Conservation (phyloP, 2,329 filamentous ascomycete species). For the Ambrosiella beaveri region DNA sequence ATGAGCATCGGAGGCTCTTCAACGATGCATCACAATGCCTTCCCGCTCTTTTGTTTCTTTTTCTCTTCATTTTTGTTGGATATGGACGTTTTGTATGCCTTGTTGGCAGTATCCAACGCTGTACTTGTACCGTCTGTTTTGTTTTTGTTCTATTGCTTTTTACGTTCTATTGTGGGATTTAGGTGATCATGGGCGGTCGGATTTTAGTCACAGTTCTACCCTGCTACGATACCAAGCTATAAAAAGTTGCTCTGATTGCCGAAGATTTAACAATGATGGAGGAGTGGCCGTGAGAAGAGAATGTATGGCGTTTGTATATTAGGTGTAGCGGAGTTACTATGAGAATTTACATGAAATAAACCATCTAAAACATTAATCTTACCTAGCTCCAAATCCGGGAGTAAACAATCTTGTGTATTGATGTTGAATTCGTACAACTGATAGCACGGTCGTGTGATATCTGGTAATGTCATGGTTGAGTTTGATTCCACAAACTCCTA, state of each 20-base stretch:
- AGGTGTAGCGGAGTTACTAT: neutral
- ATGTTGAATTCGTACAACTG: no score
- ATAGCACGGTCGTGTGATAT: neutral
- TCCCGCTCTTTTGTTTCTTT: neutral
- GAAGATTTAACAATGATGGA: neutral
- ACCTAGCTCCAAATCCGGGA: no score
- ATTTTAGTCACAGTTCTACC: conserved; percentile 6
- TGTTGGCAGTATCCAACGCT: conserved; percentile 2
- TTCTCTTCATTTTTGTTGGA: conserved; percentile 1
- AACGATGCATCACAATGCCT: neutral
- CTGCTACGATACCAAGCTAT: conserved; percentile 5
- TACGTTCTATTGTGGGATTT: neutral
- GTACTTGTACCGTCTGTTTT: conserved; percentile 4
- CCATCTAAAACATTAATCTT: no score
- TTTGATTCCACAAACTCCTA: neutral
- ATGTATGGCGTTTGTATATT: neutral
- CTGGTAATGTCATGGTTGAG: neutral
- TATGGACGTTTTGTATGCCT: conserved; percentile 6
- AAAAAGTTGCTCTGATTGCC: neutral
- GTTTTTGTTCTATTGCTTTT: conserved; percentile 1
- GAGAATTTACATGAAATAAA: no score
- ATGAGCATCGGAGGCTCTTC: neutral
- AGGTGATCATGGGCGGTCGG: conserved; percentile 5
- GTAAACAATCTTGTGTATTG: no score
- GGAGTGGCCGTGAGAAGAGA: neutral